phyloP scores from a whole-genome alignment of 1,284 basidiomycete species.

The Pascua guehoae region DNA sequence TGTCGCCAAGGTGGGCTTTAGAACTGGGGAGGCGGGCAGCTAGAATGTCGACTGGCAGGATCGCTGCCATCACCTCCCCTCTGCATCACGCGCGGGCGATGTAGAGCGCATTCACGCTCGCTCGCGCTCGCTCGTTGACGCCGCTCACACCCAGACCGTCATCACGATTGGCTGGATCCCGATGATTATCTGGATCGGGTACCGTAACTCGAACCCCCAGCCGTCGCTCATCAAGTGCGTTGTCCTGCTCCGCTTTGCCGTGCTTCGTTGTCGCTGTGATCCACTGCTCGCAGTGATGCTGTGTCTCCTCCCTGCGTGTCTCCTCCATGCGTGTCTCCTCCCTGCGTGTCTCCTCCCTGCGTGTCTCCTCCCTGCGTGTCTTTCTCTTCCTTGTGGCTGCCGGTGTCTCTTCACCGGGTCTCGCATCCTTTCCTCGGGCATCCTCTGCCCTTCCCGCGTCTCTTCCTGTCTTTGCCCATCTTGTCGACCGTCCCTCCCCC shows the following conservation, averaged over 20 bases:
- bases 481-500: too few species aligned
- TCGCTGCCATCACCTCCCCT: neutral
- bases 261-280: neutral
- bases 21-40: neutral
- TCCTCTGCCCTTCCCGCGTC: too few species aligned
- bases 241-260: too few species aligned
- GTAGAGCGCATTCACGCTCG: neutral
- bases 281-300: neutral
- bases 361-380: too few species aligned
- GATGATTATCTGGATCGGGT: conserved; percentile 87
- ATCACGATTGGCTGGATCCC: conserved; percentile 92
- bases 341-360: too few species aligned
- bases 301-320: too few species aligned
- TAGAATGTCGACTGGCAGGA: neutral
- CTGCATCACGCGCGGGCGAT: neutral
- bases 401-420: too few species aligned
- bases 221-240: conserved; percentile 89
- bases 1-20: conserved; percentile 16
- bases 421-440: too few species aligned
- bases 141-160: conserved; percentile 59
- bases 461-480: too few species aligned
- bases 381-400: too few species aligned
- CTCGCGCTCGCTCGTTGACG: neutral
- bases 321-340: too few species aligned
- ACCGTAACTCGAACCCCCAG: conserved; percentile 80